These are phyloP conservation scores for Babesia ovata DNA, from an alignment of 169 alveolate species.

Conservation along the genomic window DNA sequence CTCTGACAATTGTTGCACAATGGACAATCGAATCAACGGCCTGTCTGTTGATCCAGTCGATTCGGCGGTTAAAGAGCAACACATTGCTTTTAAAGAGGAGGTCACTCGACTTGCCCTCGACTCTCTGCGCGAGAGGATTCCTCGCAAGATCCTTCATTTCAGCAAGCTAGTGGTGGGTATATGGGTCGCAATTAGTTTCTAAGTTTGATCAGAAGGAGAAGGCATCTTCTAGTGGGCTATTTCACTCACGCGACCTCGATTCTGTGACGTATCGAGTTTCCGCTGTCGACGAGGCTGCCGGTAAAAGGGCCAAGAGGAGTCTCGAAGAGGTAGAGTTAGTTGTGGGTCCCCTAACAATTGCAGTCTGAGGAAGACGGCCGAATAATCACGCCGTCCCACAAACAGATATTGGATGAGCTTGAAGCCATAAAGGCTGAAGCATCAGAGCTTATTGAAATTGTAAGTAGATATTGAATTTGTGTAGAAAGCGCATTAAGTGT, in stretches of 20 bases:
- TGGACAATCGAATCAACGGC: constrained; percentile 63
- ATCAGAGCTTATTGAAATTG: constrained; percentile 84
- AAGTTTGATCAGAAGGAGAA: constrained; percentile 39
- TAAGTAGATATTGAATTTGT: constrained; percentile 5
- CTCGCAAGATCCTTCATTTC: constrained; percentile 82
- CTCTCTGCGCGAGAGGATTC: constrained; percentile 84
- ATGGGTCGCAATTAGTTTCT: not conserved
- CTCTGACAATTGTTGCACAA: not conserved
- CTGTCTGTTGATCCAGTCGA: constrained; percentile 79
- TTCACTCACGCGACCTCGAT: constrained; percentile 71
- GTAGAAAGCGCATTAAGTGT: too few species aligned
- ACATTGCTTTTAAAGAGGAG: constrained; percentile 79
- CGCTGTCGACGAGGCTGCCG: constrained; percentile 38
- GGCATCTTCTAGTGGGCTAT: constrained; percentile 39
- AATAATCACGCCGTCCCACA: constrained; percentile 75
- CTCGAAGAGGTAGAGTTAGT: constrained; percentile 39
- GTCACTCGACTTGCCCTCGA: constrained; percentile 82
- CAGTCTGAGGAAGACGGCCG: constrained; percentile 33
- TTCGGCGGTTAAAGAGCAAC: constrained; percentile 76
- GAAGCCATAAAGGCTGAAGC: constrained; percentile 82
- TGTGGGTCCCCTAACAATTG: not conserved
- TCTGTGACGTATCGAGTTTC: constrained; percentile 65
- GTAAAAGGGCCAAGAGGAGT: constrained; percentile 55
- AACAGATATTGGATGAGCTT: constrained; percentile 79
- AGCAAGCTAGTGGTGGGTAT: constrained; percentile 75